Base-by-base conservation (phyloP, 305 asterid genomes). In the Salvia sclarea region DNA sequence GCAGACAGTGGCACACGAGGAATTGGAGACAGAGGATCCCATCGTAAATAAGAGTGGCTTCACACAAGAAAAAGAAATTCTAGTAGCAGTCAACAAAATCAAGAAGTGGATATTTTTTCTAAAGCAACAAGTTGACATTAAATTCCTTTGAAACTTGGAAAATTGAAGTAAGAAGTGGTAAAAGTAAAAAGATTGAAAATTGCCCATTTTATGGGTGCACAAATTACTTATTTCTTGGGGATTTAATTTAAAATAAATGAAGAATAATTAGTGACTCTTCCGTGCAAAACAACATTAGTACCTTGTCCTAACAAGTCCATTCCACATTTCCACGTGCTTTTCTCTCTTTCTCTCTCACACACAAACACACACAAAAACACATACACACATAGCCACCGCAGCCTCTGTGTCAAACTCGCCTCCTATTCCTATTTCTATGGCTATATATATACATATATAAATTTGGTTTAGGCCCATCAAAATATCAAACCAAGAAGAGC, bases 251-350 rank as follows among this genome's bases (percentile, higher is more conserved):
- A 2, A 45, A 8, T 5, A 1, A 9, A 31, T 17, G 12, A 4
- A 30, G 1, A 5, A 8, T 1, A 40, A 16, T 12, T 12, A 67
- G 21, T 40, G 9, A 20, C 24, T 4, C 33, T 71, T 56, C 53
- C 62, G 68, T 69, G 70, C 60, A 55, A 62, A 33, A 66, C 33
- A 70, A 17, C 31, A 53, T 40, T 3, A 33, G 55, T 58, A 72
- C 71, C 56, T 68, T 62, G 54, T 53, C 53, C 28, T 69, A n/a
- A 71, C 47, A 69, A 69, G 83, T 77, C 82, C 66, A 66, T 62
- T 77, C 76, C 87, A 77, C 87, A 37, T 37, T 37, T 37, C 43
- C 43, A 37, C 43, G 81, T 76, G 78, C 77, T 64, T 20, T 53
- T 56, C 47, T 10, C 50, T 37, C 48, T 61, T 53, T 64, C 72